These are phyloP conservation scores for Erodium trifolium DNA, from an alignment of 441 rosid species.

Conservation along the genomic window DNA sequence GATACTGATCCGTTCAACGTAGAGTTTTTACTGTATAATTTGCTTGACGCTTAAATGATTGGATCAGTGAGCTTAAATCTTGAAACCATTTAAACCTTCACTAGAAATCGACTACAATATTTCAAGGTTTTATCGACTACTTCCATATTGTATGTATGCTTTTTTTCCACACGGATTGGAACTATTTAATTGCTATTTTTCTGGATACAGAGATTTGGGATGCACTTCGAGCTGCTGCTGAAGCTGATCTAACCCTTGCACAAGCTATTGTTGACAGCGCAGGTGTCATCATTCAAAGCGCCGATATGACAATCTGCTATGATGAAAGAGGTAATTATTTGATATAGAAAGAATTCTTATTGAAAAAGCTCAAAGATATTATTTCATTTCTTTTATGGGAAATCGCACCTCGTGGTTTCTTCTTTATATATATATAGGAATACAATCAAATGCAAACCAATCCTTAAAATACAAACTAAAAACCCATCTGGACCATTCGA, in stretches of 20 bases:
- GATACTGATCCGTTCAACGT: no score
- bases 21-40: no score
- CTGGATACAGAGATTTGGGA: slow-evolving; percentile 71
- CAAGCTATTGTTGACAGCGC: slow-evolving; percentile 82
- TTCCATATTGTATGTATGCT: background rate
- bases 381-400: no score
- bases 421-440: no score
- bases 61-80: no score
- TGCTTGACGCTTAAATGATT: no score
- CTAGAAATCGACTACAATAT: no score
- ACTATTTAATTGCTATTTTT: background rate
- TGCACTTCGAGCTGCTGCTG: slow-evolving; percentile 78
- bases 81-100: background rate
- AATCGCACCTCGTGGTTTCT: background rate
- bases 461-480: no score
- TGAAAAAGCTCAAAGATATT: no score
- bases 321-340: slow-evolving; percentile 64
- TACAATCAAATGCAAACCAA: no score
- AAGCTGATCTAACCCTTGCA: slow-evolving; percentile 58
- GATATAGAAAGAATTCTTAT: no score
- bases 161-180: background rate
- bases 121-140: background rate
- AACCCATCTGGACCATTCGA: no score
- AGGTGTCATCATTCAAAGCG: slow-evolving; percentile 66
- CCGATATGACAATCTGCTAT: slow-evolving; percentile 70